Conservation (phyloP, 1,284 basidiomycete genomes). For the Moesziomyces parantarcticus region DNA sequence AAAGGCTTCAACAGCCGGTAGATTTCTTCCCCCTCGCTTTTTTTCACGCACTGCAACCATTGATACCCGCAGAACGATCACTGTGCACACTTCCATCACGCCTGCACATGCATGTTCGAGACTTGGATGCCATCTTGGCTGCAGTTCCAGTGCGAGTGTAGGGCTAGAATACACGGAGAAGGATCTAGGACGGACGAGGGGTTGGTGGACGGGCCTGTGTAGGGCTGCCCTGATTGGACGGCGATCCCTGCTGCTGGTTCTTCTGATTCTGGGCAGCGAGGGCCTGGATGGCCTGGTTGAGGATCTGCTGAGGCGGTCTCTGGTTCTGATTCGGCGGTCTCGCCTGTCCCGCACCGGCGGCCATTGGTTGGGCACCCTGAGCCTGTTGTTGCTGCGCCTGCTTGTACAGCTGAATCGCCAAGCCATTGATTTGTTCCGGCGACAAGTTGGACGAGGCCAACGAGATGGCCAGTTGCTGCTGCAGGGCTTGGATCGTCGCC, state of each 20-base stretch:
- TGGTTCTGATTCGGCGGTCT: neutral
- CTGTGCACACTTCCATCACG: neutral
- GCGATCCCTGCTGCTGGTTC: constrained; percentile 14
- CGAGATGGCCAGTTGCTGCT: constrained; percentile 58
- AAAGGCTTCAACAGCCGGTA: constrained; percentile 45
- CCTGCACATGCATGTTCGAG: neutral
- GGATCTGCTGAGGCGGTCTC: constrained; percentile 31
- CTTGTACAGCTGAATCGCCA: constrained; percentile 60
- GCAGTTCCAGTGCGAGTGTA: too few species aligned
- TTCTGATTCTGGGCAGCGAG: constrained; percentile 40
- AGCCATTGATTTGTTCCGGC: constrained; percentile 59
- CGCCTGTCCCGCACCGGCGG: neutral
- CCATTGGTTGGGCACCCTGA: constrained; percentile 2
- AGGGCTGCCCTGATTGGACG: neutral
- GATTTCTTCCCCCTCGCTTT: constrained; percentile 6
- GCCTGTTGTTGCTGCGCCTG: constrained; percentile 51
- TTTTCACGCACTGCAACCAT: neutral
- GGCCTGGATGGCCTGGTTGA: constrained; percentile 46
- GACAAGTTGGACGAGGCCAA: constrained; percentile 53
- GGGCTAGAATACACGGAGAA: too few species aligned
- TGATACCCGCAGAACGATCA: neutral
- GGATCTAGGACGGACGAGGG: neutral
- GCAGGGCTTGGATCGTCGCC: constrained; percentile 56
- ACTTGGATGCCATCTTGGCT: too few species aligned
- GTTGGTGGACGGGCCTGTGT: constrained; percentile 12